phyloP scores from a whole-genome alignment of 1,284 basidiomycete genomes.

The Cutaneotrichosporon arboriforme region DNA sequence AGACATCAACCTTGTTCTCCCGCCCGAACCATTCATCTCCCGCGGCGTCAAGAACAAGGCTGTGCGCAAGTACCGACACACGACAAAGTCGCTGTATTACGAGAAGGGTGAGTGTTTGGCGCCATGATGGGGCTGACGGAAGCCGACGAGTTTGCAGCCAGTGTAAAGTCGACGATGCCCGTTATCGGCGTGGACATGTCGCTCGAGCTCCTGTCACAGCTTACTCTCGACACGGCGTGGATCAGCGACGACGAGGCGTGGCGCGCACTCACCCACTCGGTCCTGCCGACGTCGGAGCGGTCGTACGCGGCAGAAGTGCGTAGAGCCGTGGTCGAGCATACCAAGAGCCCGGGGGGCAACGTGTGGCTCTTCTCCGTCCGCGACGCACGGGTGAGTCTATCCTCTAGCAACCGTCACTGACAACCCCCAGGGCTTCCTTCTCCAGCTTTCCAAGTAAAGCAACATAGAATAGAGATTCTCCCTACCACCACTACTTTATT shows the following conservation, averaged over 20 bases:
- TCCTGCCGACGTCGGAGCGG: constrained; percentile 23
- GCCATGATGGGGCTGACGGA: too few relatives aligned
- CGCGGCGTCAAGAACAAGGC: constrained; percentile 33
- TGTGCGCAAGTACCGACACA: constrained; percentile 39
- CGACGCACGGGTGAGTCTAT: constrained; percentile 29
- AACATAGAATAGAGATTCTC: background rate
- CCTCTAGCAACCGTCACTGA: background rate
- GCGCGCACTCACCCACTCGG: constrained; percentile 24
- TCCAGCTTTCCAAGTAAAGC: constrained; percentile 9
- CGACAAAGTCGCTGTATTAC: constrained; percentile 44
- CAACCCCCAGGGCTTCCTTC: constrained; percentile 10
- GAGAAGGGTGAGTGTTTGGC: constrained; percentile 36
- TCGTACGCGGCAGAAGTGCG: constrained; percentile 33
- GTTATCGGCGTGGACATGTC: constrained; percentile 43
- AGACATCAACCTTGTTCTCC: constrained; percentile 43
- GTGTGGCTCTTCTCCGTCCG: constrained; percentile 58
- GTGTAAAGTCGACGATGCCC: constrained; percentile 34
- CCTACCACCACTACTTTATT: background rate
- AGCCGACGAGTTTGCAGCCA: constrained; percentile 36
- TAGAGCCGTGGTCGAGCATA: constrained; percentile 21
- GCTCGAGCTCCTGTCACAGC: constrained; percentile 26
- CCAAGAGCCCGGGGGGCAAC: constrained; percentile 6
- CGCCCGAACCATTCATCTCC: constrained; percentile 34
- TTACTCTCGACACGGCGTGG: constrained; percentile 38
- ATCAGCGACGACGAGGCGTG: constrained; percentile 42